Conservation (phyloP, 495 filamentous ascomycete genomes). For the Chaetomium cochliodes region DNA sequence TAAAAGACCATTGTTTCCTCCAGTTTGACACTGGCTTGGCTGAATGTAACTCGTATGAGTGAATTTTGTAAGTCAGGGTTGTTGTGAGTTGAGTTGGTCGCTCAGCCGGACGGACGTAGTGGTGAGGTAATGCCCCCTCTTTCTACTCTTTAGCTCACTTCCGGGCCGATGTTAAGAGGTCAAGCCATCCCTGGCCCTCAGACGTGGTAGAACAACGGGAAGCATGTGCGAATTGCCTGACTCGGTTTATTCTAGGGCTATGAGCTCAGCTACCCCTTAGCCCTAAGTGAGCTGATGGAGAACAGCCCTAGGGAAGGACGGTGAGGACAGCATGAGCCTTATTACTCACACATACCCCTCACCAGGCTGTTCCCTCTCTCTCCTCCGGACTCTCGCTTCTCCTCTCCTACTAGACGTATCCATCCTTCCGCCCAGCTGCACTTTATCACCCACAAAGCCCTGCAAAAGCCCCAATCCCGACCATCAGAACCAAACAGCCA, state of each 20-base stretch:
- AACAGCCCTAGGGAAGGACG: neutral
- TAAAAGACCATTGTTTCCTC: conserved; percentile 1
- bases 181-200: neutral
- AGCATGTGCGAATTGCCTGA: neutral
- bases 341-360: neutral
- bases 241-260: conserved; percentile 3
- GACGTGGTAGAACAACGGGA: too few species aligned
- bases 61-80: neutral
- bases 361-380: neutral
- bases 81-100: too few species aligned
- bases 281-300: too few species aligned
- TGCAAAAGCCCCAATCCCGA: too few species aligned
- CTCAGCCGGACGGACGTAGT: neutral
- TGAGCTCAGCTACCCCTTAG: neutral
- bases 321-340: neutral
- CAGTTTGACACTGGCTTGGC: neutral
- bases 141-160: neutral
- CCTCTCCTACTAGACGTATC: too few species aligned
- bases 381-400: neutral
- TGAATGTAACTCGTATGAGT: neutral
- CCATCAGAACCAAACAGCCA: neutral
- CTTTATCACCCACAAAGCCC: too few species aligned
- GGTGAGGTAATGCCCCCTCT: conserved; percentile 10
- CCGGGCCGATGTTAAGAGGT: neutral
- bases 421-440: too few species aligned